These are phyloP conservation scores for Drosera capensis DNA, from an alignment of 148 eudicot genomes.

Conservation along the genomic window DNA sequence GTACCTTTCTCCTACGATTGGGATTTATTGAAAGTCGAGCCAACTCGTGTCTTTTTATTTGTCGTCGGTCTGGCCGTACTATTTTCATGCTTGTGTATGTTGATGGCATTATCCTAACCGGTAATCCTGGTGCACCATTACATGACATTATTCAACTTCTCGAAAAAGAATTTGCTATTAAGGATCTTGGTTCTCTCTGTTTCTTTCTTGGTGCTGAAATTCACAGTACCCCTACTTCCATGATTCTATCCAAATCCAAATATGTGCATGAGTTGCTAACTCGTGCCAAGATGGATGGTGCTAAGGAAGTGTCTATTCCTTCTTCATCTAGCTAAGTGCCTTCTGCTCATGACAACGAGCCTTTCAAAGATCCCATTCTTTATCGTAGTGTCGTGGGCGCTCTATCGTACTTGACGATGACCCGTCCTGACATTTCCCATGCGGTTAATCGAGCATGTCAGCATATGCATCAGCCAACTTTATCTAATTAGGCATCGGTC, in stretches of 20 bases:
- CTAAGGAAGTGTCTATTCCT: no score
- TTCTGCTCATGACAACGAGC: no score
- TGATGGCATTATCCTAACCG: neutral
- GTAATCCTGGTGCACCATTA: neutral
- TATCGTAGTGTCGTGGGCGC: no score
- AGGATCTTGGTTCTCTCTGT: neutral
- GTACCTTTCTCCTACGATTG: neutral
- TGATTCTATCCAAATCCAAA: neutral
- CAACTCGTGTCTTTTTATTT: neutral
- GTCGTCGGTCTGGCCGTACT: neutral
- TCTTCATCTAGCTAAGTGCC: no score
- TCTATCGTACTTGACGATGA: no score
- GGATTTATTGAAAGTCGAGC: neutral
- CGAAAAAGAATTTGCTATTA: neutral
- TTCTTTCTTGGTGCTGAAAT: neutral
- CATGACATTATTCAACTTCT: neutral
- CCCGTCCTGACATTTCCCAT: no score
- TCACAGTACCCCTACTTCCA: neutral
- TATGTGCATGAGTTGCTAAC: no score
- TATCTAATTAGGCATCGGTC: no score
- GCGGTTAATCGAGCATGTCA: no score
- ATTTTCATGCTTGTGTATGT: neutral
- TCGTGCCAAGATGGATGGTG: no score
- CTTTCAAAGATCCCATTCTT: no score
- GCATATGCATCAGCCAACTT: no score